Percentiles rank a stretch among this genome's conserved stretches.
Conservation (phyloP, 345 rosid genomes). For the Erucastrum elatum region DNA sequence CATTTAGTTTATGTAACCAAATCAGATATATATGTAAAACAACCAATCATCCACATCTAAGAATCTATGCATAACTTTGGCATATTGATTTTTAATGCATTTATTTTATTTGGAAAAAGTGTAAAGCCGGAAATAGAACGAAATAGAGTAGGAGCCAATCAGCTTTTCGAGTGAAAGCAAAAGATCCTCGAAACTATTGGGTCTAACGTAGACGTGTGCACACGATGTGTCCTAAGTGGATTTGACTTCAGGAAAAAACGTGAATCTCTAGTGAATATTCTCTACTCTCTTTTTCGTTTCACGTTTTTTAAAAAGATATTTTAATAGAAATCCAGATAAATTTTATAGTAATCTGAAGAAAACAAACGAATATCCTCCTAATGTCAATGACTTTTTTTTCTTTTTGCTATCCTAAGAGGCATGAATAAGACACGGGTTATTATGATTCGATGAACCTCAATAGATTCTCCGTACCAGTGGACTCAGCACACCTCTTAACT, state of each 20-base stretch:
- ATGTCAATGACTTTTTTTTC: neutral
- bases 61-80: neutral
- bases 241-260: too few species aligned
- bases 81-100: neutral
- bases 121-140: neutral
- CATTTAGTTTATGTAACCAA: too few species aligned
- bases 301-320: too few species aligned
- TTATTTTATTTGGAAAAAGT: neutral
- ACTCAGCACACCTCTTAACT: constrained; percentile 12
- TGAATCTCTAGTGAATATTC: too few species aligned
- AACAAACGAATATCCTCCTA: constrained; percentile 26
- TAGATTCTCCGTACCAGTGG: constrained; percentile 10
- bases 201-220: constrained; percentile 38
- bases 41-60: neutral
- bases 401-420: constrained; percentile 11
- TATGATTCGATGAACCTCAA: constrained; percentile 14
- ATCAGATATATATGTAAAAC: too few species aligned
- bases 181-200: neutral
- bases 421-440: constrained; percentile 20
- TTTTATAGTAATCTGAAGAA: neutral
- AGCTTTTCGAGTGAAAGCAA: neutral
- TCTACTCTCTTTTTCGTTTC: too few species aligned
- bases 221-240: constrained; percentile 45
- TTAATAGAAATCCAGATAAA: too few species aligned
- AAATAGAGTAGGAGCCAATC: constrained; percentile 25